Evolutionary conservation across 129 eudicot species (phyloP).

Genomic region (Pseudognaphalium luteoalbum): DNA sequence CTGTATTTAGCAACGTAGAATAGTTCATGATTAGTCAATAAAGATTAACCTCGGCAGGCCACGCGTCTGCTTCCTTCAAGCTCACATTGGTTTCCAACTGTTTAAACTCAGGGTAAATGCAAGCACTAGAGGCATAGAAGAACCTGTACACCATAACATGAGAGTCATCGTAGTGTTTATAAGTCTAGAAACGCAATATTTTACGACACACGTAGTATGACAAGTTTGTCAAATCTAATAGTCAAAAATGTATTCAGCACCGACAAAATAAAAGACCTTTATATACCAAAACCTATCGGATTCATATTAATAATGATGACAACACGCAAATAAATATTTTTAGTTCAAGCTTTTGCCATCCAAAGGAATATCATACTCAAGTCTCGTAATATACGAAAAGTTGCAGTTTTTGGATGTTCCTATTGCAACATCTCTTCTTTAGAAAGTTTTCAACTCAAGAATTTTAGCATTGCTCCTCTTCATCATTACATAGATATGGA

Average conservation of each 20-base stretch:
- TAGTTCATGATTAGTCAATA: constrained; percentile 1
- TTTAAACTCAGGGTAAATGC: constrained; percentile 96
- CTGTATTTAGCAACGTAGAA: background rate
- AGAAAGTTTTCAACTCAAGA: background rate
- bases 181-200: background rate
- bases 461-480: background rate
- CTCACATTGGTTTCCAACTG: constrained; percentile 98
- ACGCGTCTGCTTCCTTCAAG: constrained; percentile 96
- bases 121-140: constrained; percentile 97
- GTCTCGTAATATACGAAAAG: background rate
- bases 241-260: background rate
- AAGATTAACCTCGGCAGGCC: constrained; percentile 92
- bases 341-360: background rate
- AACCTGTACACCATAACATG: constrained; percentile 49
- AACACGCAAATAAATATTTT: constrained; percentile 4
- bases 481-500: background rate
- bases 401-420: background rate
- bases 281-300: background rate
- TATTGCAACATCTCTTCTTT: background rate
- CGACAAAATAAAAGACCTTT: background rate
- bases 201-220: background rate
- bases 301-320: background rate
- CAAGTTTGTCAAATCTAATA: background rate
- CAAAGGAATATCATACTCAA: background rate
- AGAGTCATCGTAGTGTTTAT: constrained; percentile 13